phyloP scores from a whole-genome alignment of 257 asterid genomes.

The Capsicum chinense region DNA sequence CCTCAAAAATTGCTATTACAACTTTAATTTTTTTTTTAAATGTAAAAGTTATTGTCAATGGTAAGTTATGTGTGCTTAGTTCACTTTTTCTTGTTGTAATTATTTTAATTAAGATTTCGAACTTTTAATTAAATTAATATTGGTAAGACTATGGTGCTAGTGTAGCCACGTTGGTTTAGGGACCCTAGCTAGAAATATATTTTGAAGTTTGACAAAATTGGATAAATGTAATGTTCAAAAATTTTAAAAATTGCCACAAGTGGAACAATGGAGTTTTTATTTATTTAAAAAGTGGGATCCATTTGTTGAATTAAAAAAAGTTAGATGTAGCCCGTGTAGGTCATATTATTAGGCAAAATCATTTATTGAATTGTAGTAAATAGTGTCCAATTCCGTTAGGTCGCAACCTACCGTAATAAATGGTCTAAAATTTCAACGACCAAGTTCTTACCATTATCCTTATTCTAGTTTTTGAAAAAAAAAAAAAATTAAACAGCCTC shows the following conservation, averaged over 20 bases:
- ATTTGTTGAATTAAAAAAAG: slow-evolving; percentile 58
- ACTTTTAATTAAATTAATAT: slow-evolving; percentile 5
- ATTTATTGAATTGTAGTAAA: slow-evolving; percentile 78
- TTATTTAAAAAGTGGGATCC: slow-evolving; percentile 56
- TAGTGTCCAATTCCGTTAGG: slow-evolving; percentile 71
- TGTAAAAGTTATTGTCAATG: background rate
- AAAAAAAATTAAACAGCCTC: too few relatives aligned
- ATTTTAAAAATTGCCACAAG: slow-evolving; percentile 27
- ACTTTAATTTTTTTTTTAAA: too few relatives aligned
- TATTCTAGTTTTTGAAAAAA: background rate
- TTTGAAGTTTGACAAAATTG: slow-evolving; percentile 44
- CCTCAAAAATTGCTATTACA: background rate
- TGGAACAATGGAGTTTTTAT: slow-evolving; percentile 27
- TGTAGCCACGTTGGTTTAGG: slow-evolving; percentile 58
- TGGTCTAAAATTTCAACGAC: slow-evolving; percentile 40
- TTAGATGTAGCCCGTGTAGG: slow-evolving; percentile 71
- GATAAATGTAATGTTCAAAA: slow-evolving; percentile 34
- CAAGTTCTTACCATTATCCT: slow-evolving; percentile 31
- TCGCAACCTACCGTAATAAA: slow-evolving; percentile 83
- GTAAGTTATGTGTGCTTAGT: background rate
- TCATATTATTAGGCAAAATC: slow-evolving; percentile 70
- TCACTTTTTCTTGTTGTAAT: slow-evolving; percentile 4
- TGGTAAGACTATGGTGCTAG: slow-evolving; percentile 45
- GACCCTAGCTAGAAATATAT: slow-evolving; percentile 31
- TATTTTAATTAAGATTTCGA: background rate